A percentile compares a stretch with the other conserved stretches of the same genome.
These are phyloP conservation scores for Phytophthora pini DNA, from an alignment of 352 stramenopile genomes.

Conservation along the genomic window DNA sequence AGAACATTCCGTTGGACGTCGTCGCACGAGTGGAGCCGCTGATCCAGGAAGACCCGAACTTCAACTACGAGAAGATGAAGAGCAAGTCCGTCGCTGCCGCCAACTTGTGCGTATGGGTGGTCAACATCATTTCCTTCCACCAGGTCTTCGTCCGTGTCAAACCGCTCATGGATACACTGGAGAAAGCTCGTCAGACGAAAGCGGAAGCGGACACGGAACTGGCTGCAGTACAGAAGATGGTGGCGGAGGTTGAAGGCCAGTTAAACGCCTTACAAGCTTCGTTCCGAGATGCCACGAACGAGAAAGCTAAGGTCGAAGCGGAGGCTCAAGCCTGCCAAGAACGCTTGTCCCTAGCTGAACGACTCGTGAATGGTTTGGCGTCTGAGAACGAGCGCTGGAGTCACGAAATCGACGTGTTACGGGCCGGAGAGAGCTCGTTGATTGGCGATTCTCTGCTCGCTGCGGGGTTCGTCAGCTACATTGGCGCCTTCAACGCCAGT, in stretches of 20 bases:
- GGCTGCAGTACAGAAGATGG: constrained; percentile 78
- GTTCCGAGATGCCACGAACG: constrained; percentile 88
- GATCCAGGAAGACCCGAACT: constrained; percentile 91
- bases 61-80: constrained; percentile 96
- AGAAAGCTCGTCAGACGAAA: constrained; percentile 81
- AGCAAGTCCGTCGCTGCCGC: constrained; percentile 91
- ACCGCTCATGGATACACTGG: constrained; percentile 93
- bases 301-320: constrained; percentile 91
- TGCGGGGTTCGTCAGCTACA: constrained; percentile 92
- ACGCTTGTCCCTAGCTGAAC: constrained; percentile 85
- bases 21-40: constrained; percentile 83
- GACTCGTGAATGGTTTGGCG: constrained; percentile 88
- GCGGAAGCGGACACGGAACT: constrained; percentile 83
- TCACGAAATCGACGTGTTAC: constrained; percentile 86
- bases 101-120: constrained; percentile 93
- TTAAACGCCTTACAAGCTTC: constrained; percentile 79
- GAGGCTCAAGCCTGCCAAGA: constrained; percentile 89
- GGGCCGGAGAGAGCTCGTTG: constrained; percentile 70
- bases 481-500: constrained; percentile 89
- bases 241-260: constrained; percentile 85
- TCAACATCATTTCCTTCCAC: constrained; percentile 94
- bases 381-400: constrained; percentile 92
- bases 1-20: constrained; percentile 91
- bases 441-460: constrained; percentile 91
- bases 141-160: constrained; percentile 95